Evolutionary conservation across 2,329 filamentous ascomycete species (phyloP).

Genomic region (Graphiopsis chlorocephala): DNA sequence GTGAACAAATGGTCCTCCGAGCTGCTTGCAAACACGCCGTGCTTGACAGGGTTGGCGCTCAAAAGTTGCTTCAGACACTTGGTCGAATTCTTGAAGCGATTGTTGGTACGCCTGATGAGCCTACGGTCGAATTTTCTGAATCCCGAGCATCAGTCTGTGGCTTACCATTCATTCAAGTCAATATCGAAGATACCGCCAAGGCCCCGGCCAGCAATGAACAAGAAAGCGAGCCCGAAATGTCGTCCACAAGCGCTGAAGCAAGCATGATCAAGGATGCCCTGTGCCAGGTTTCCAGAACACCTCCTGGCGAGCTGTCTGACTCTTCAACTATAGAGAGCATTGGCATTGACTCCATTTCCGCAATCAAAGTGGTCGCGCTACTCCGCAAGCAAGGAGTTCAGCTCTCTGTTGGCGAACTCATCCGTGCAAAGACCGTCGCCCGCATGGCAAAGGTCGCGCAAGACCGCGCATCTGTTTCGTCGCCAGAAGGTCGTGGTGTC

Average conservation of each 20-base stretch:
- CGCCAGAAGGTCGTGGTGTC: conserved; percentile 15
- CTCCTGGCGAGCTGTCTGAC: conserved; percentile 56
- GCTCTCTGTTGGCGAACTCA: conserved; percentile 68
- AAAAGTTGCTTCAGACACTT: conserved; percentile 56
- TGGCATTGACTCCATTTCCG: conserved; percentile 86
- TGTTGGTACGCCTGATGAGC: conserved; percentile 46
- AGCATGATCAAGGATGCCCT: conserved; percentile 35
- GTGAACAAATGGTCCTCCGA: conserved; percentile 63
- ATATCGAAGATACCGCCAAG: neutral
- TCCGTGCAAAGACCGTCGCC: conserved; percentile 62
- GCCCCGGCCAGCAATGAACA: neutral
- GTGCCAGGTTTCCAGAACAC: conserved; percentile 58
- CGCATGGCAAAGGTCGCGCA: conserved; percentile 54
- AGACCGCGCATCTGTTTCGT: neutral
- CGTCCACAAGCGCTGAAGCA: neutral
- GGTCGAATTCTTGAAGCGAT: conserved; percentile 60
- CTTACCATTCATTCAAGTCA: conserved; percentile 46
- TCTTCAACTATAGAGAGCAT: conserved; percentile 74
- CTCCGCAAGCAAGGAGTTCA: conserved; percentile 62
- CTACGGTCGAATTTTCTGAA: conserved; percentile 55
- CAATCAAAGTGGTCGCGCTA: conserved; percentile 75
- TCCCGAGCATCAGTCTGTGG: conserved; percentile 63
- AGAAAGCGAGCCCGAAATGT: neutral
- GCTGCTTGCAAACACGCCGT: conserved; percentile 64
- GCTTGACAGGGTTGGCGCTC: conserved; percentile 47